These are phyloP conservation scores for Ceratocystis ficicola DNA, from an alignment of 2,329 filamentous ascomycete species.

Conservation along the genomic window DNA sequence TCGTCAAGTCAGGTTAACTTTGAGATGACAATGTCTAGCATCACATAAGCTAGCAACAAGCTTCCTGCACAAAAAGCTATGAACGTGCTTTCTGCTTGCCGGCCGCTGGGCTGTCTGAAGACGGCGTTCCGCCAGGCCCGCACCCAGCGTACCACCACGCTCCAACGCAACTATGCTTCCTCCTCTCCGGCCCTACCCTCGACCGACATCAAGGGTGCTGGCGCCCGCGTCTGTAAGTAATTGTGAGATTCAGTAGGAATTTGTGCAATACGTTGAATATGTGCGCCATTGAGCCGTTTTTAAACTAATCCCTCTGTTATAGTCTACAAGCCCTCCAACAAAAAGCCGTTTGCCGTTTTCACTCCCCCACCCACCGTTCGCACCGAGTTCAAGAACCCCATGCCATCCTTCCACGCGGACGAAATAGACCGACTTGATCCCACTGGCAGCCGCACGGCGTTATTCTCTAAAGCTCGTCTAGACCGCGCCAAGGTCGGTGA, in stretches of 20 bases:
- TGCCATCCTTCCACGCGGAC: conserved; percentile 52
- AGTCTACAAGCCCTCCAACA: conserved; percentile 22
- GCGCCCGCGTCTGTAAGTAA: conserved; percentile 27
- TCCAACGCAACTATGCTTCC: conserved; percentile 22
- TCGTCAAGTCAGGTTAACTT: not conserved
- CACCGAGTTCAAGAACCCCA: conserved; percentile 40
- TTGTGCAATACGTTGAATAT: not conserved
- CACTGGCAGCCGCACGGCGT: conserved; percentile 63
- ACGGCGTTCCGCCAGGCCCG: conserved; percentile 47
- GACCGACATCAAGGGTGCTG: conserved; percentile 27
- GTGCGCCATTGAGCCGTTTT: not conserved
- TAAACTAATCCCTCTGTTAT: conserved; percentile 8
- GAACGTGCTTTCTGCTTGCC: conserved; percentile 51
- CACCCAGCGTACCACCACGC: conserved; percentile 32
- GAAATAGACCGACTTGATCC: conserved; percentile 72
- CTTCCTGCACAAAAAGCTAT: conserved; percentile 30
- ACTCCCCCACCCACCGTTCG: conserved; percentile 29
- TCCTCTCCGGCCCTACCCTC: conserved; percentile 27
- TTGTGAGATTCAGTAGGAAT: not conserved
- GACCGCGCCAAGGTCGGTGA: conserved; percentile 78
- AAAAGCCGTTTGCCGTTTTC: conserved; percentile 25
- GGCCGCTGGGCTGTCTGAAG: conserved; percentile 62
- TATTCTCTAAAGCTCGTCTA: conserved; percentile 66
- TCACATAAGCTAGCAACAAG: not conserved
- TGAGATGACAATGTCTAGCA: not conserved